Conservation (phyloP, 202 grass and related monocot genomes). For the Setaria italica region DNA sequence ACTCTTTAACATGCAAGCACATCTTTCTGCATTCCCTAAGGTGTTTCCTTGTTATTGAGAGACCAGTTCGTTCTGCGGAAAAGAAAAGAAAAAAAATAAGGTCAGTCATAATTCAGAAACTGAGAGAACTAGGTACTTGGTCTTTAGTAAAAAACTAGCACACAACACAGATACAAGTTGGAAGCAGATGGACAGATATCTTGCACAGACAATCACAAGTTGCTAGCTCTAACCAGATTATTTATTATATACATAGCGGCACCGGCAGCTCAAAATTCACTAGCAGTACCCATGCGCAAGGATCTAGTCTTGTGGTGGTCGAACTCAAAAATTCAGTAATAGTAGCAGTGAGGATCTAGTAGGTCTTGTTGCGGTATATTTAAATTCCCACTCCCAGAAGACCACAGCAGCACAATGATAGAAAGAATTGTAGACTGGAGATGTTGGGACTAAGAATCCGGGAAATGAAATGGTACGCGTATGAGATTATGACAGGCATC, state of each 20-base stretch:
- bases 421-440: neutral
- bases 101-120: neutral
- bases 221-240: neutral
- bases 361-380: neutral
- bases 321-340: no score
- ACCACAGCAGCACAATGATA: neutral
- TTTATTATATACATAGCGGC: no score
- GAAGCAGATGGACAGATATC: neutral
- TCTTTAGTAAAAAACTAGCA: neutral
- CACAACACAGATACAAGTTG: no score
- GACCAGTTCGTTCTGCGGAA: neutral
- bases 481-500: neutral
- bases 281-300: no score
- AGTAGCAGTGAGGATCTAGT: neutral
- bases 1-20: conserved; percentile 87
- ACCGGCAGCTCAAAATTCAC: neutral
- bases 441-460: neutral
- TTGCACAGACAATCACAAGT: neutral
- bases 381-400: neutral
- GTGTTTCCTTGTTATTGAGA: conserved; percentile 53
- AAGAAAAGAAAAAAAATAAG: neutral
- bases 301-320: neutral
- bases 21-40: conserved; percentile 99
- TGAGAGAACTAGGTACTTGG: neutral
- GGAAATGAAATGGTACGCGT: neutral